Base-by-base conservation (phyloP, 228 moss, liverwort and hornwort genomes). In the Sphagnum magellanicum region DNA sequence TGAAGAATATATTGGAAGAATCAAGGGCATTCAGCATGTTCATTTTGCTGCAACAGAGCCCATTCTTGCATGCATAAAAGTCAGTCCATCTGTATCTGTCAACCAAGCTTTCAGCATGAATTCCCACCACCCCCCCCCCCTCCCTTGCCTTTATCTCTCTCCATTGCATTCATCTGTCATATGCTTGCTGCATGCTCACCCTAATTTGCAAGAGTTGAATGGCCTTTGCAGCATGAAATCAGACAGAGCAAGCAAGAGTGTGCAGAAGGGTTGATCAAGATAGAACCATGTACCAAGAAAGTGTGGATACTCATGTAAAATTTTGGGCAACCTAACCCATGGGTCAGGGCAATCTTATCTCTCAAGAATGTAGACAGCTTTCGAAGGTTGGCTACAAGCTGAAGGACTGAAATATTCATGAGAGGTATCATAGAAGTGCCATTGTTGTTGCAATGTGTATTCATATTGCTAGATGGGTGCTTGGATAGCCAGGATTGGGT, bases 291-390 rank as follows among this genome's bases (percentile, higher is more conserved):
- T 70, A 68, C 61, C 60, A 79, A 79, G 81, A 81, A 85, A 82
- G 85, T 85, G 82, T 73, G 77, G 67, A 62, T 75, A 77, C 77
- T 76, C 77, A 82, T 85, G 81, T 85, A 85, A 68, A 77, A 8
- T 78, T 71, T 84, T 81, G 72, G 74, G 78, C 78, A 78, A 78
- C 68, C 72, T 59, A 72, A 74, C 74, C 61, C 49, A 10, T n/a
- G 6, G 50, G 10, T 49, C 32, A 32, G 32, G 32, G 32, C 32
- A 32, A 3, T 55, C 55, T 55, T 55, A 55, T 55, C 55, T 55
- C 32, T 32, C 32, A 32, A 32, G 32, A 32, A 32, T 32, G 32
- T 32, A 32, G 32, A 32, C 32, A 32, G 32, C 3, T 32, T 32
- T 32, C 32, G 3, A 32, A 32, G 3, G 32, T 32, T 32, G 32